These are phyloP conservation scores for Blastobotrys aristatus DNA, from an alignment of 1,139 yeast genomes.

Conservation along the genomic window DNA sequence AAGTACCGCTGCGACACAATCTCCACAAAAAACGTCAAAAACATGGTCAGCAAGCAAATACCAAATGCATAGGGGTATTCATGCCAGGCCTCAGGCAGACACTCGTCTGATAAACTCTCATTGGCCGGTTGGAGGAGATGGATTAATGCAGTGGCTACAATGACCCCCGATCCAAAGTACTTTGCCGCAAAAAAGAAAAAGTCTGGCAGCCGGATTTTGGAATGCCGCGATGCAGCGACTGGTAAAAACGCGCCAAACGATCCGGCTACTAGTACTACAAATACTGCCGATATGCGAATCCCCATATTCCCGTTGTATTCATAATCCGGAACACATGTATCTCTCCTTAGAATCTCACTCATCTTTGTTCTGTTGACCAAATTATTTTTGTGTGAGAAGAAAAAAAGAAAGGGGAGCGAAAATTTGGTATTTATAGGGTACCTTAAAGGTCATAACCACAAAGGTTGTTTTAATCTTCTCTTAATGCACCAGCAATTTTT, in stretches of 20 bases:
- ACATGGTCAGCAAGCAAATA: conserved; percentile 47
- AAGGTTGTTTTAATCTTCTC: neutral
- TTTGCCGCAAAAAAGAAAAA: conserved; percentile 66
- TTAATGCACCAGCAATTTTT: neutral
- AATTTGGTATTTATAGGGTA: neutral
- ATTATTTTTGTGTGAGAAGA: neutral
- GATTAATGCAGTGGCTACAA: conserved; percentile 81
- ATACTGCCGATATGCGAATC: conserved; percentile 67
- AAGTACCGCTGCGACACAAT: conserved; percentile 28
- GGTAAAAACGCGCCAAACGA: conserved; percentile 48
- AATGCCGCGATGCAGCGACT: conserved; percentile 29
- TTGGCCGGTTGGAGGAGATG: conserved; percentile 79
- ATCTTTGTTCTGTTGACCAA: conserved; percentile 10
- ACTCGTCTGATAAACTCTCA: conserved; percentile 46
- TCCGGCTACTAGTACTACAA: conserved; percentile 61
- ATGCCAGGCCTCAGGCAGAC: conserved; percentile 53
- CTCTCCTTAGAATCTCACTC: too few species aligned
- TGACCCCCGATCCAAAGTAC: conserved; percentile 90
- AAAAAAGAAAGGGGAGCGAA: neutral
- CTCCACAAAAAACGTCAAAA: conserved; percentile 33
- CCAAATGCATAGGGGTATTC: conserved; percentile 59
- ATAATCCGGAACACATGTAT: conserved; percentile 27
- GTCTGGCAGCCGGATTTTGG: conserved; percentile 42
- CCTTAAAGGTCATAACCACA: conserved; percentile 4
- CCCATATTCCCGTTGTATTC: conserved; percentile 49